phyloP scores from a whole-genome alignment of 768 basidiomycete species.

The Collybiopsis luxurians region DNA sequence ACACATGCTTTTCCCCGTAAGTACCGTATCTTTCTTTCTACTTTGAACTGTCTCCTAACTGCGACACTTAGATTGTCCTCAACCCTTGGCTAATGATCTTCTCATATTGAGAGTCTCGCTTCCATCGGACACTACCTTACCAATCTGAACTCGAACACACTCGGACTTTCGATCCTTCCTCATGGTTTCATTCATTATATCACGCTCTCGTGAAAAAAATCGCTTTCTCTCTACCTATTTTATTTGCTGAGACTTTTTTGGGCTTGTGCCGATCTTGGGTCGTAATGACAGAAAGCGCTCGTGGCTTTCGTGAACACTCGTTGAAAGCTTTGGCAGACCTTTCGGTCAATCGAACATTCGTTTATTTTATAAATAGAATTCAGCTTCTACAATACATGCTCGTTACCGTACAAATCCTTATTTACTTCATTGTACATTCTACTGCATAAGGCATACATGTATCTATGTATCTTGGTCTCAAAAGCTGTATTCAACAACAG shows the following conservation, averaged over 20 bases:
- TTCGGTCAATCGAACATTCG: neutral
- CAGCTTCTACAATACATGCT: neutral
- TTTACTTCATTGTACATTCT: neutral
- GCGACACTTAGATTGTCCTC: slow-evolving; percentile 59
- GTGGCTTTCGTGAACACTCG: neutral
- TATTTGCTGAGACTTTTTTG: neutral
- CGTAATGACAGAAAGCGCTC: neutral
- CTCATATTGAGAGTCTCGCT: slow-evolving; percentile 38
- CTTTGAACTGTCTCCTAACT: neutral
- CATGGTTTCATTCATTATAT: neutral
- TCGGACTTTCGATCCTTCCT: neutral
- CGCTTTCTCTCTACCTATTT: no score
- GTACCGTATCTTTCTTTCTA: slow-evolving; percentile 19
- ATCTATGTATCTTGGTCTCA: neutral
- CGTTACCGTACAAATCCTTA: neutral
- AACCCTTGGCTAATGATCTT: slow-evolving; percentile 92
- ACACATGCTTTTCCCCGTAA: slow-evolving; percentile 74
- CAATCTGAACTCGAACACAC: neutral
- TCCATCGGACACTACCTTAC: neutral
- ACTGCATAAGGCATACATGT: neutral
- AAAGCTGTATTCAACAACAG: neutral
- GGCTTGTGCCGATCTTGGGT: neutral
- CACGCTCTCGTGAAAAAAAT: neutral
- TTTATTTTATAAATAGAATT: neutral
- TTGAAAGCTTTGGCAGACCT: neutral